Evolutionary conservation across 2,329 filamentous ascomycete genomes (phyloP).

Genomic region (Hymenoscyphus salicellus): DNA sequence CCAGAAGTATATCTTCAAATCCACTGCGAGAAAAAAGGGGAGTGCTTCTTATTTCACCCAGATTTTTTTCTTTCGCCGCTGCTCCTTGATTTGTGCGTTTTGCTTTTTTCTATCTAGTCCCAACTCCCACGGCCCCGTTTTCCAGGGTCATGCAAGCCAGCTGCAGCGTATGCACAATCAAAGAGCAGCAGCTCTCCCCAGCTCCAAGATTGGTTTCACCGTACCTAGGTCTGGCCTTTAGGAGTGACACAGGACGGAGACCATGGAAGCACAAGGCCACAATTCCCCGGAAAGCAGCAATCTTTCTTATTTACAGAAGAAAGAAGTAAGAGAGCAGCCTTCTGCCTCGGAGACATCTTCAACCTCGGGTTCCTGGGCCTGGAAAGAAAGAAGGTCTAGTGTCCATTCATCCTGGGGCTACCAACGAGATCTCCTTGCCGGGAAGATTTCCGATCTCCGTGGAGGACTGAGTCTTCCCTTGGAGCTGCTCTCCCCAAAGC

Average conservation of each 20-base stretch:
- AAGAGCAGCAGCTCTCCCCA: background rate
- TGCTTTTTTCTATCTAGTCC: conserved; percentile 3
- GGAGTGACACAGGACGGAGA: background rate
- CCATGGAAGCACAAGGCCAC: background rate
- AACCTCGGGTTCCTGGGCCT: conserved; percentile 14
- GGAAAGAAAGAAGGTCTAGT: background rate
- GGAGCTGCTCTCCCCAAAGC: background rate
- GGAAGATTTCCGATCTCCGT: background rate
- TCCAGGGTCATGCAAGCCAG: conserved; percentile 12
- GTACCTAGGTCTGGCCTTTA: background rate
- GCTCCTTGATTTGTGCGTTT: conserved; percentile 1
- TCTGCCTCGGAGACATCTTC: conserved; percentile 2
- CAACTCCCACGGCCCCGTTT: conserved; percentile 1
- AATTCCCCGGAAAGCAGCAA: background rate
- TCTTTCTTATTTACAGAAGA: background rate
- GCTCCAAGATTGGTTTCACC: background rate
- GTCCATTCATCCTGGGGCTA: background rate
- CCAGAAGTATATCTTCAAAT: background rate
- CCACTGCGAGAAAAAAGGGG: background rate
- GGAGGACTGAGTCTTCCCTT: background rate
- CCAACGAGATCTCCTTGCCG: background rate
- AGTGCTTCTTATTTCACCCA: background rate
- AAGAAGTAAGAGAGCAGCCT: background rate
- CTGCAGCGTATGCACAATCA: background rate
- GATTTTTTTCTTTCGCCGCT: background rate